Percentiles rank a stretch among this genome's conserved stretches.
Evolutionary conservation across 2,329 filamentous ascomycete species (phyloP).

Genomic region (Magnaporthiopsis incrustans): DNA sequence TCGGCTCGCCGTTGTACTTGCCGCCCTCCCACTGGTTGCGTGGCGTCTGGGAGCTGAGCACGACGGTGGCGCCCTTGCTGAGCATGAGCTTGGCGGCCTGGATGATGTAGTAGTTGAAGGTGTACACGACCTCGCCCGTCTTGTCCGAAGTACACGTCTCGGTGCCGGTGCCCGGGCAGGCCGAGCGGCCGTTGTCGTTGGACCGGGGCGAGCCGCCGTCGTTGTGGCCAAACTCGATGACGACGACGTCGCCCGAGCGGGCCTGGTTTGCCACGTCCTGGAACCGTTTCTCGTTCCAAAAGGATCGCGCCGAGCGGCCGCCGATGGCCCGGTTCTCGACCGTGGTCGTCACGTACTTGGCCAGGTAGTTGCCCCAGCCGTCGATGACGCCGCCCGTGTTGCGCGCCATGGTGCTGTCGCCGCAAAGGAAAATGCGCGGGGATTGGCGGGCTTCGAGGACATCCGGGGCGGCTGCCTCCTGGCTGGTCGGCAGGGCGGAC

Average conservation of each 20-base stretch:
- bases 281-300: conserved; percentile 59
- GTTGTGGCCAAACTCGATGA: conserved; percentile 67
- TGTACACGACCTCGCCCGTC: conserved; percentile 46
- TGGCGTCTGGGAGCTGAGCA: conserved; percentile 48
- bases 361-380: conserved; percentile 51
- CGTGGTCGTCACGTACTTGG: conserved; percentile 25
- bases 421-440: conserved; percentile 36
- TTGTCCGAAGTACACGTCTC: conserved; percentile 42
- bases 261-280: conserved; percentile 41
- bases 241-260: conserved; percentile 49
- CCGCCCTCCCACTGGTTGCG: conserved; percentile 54
- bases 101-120: conserved; percentile 51
- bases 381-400: conserved; percentile 22
- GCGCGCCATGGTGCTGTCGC: conserved; percentile 47
- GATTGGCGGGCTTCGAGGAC: background rate
- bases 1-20: conserved; percentile 35
- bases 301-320: conserved; percentile 59
- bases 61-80: conserved; percentile 50
- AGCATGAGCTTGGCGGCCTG: conserved; percentile 46
- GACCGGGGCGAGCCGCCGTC: conserved; percentile 49
- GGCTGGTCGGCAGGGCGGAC: background rate
- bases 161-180: conserved; percentile 43
- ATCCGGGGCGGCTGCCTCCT: background rate
- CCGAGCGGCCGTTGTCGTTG: conserved; percentile 51
- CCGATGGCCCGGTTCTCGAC: conserved; percentile 61